Base-by-base conservation (phyloP, 208 protist species). In the Acanthamoeba castellanii region DNA sequence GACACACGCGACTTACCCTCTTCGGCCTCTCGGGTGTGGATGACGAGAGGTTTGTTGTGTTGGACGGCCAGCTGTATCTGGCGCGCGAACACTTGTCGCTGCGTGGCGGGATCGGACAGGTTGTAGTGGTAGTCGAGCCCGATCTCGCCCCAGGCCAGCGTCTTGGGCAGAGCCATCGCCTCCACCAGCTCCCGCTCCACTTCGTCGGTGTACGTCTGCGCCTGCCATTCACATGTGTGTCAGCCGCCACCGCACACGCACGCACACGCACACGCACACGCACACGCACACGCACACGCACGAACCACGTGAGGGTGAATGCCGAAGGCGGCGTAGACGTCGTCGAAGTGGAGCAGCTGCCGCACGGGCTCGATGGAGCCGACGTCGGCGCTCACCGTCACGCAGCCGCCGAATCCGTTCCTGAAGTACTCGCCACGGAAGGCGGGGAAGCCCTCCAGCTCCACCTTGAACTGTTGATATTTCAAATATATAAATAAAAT, bases 1-100 rank as follows among this genome's bases (percentile, higher is more conserved):
- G 52, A 57, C 59, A 66, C 2, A 30, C 11, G 59, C 59, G 30
- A 3, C 16, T 8, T 42, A 88, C 98, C 97, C 32, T 96, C 93
- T 84, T 98, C 97, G 34, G 97, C 97, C 34, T 98, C 97, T 47
- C 97, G 14, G 37, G 94, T 95, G 50, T 98, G 97, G 50, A 98
- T 90, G 47, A 98, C 96, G 0, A 98, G 45, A 47, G 97, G 97
- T 42, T 97, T 96, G 2, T 92, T 34, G 42, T 88, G 81, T 37
- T 32, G 81, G 14, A 88, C 81, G 20, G 81, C 81, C 81, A 64
- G 59, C 16, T 59, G 81, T 5, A 88, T n/a, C 47, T 88, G 81
- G 6, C 81, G 81, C 4, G 70, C 70, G 37, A 78, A 78, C 11
- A 78, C 70, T 27, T 52, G 16, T 0, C 81, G 4, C 52, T 88